Percentiles rank a stretch among this genome's conserved stretches.
These are phyloP conservation scores for Nissolia schottii DNA, from an alignment of 306 rosid species.

Conservation along the genomic window DNA sequence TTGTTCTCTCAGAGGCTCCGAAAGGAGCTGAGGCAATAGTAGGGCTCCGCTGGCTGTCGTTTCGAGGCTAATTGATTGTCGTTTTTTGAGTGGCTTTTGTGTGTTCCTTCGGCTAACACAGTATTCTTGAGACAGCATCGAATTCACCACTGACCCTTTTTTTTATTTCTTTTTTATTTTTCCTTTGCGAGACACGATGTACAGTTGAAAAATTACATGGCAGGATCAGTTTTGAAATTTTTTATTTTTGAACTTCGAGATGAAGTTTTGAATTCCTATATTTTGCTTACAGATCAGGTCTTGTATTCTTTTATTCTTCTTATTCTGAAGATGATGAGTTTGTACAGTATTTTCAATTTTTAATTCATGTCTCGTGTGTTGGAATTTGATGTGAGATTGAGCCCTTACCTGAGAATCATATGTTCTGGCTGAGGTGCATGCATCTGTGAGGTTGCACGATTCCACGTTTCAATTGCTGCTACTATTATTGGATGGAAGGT, in stretches of 20 bases:
- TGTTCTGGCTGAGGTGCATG: not conserved
- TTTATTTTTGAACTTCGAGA: not conserved
- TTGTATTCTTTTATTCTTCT: conserved; percentile 5
- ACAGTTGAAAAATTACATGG: conserved; percentile 24
- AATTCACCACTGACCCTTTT: not conserved
- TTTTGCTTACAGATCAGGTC: conserved; percentile 1
- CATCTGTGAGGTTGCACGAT: not conserved
- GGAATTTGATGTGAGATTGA: conserved; percentile 11
- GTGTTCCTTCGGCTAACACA: conserved; percentile 1
- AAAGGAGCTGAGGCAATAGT: conserved; percentile 44
- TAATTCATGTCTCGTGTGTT: conserved; percentile 18
- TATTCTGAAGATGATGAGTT: not conserved
- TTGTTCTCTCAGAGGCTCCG: conserved; percentile 43
- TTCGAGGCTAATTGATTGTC: conserved; percentile 12
- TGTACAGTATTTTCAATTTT: conserved; percentile 4
- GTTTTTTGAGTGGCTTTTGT: conserved; percentile 10
- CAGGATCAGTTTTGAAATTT: not conserved
- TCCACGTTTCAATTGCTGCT: not conserved
- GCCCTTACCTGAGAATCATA: conserved; percentile 26
- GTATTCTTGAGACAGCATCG: not conserved
- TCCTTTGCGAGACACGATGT: not conserved
- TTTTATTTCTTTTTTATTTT: not conserved
- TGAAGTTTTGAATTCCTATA: conserved; percentile 5
- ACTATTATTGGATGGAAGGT: not conserved
- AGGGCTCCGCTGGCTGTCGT: conserved; percentile 13